These are phyloP conservation scores for Elaphomyces granulatus DNA, from an alignment of 495 filamentous ascomycete species.

Conservation along the genomic window DNA sequence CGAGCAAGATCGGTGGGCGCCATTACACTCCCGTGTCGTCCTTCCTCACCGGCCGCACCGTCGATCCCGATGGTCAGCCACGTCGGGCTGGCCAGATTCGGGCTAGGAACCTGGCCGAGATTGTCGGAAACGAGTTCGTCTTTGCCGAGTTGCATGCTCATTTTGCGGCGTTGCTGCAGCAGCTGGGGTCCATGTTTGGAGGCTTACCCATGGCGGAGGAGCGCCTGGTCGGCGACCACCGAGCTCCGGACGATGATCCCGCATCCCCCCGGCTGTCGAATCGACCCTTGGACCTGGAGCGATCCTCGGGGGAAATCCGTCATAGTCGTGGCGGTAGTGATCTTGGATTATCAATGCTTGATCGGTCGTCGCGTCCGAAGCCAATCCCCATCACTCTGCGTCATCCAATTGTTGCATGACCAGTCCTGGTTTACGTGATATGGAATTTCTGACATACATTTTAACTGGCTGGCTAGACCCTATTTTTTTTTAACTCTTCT, in stretches of 20 bases:
- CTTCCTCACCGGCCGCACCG: constrained; percentile 46
- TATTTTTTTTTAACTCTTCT: background rate
- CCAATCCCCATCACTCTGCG: constrained; percentile 32
- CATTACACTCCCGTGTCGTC: constrained; percentile 44
- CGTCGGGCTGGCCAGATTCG: constrained; percentile 41
- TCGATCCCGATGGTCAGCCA: constrained; percentile 43
- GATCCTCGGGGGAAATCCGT: no score
- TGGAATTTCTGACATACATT: no score
- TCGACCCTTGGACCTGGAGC: no score
- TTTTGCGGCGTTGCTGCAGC: constrained; percentile 61
- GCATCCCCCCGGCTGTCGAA: background rate
- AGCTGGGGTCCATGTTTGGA: constrained; percentile 42
- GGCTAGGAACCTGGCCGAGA: constrained; percentile 66
- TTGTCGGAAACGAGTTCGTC: constrained; percentile 73
- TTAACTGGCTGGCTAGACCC: no score
- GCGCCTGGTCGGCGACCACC: constrained; percentile 29
- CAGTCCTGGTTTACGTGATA: background rate
- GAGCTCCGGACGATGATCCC: constrained; percentile 16
- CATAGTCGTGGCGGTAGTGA: constrained; percentile 22
- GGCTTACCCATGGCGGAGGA: constrained; percentile 31
- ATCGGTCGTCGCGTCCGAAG: constrained; percentile 26
- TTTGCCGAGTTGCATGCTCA: constrained; percentile 74
- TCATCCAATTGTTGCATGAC: constrained; percentile 26
- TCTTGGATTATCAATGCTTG: constrained; percentile 24
- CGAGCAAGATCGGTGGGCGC: constrained; percentile 13